Evolutionary conservation across 139 green algal genomes (phyloP).

Genomic region (Chlamydomonas eustigma): DNA sequence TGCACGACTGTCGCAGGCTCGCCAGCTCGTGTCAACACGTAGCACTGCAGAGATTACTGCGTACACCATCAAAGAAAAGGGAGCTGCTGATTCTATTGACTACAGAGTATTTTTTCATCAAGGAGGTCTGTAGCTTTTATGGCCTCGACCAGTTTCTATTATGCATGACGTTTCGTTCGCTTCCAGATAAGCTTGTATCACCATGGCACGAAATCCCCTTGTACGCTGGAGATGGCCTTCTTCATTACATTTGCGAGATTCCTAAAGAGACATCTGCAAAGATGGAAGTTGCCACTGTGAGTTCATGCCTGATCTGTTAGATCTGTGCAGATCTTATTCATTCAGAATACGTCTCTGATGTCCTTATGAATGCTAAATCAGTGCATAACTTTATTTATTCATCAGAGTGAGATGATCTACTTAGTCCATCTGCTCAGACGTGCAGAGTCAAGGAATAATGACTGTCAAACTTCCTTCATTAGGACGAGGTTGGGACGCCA

Average conservation of each 20-base stretch:
- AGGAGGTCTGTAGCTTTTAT: slow-evolving; percentile 33
- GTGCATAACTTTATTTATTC: too few relatives aligned
- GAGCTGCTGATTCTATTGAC: slow-evolving; percentile 2
- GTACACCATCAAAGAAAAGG: slow-evolving; percentile 17
- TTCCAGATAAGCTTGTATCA: slow-evolving; percentile 58
- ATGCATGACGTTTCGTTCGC: too few relatives aligned
- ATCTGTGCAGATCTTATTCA: neutral
- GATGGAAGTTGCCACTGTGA: slow-evolving; percentile 95
- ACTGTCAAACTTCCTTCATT: too few relatives aligned
- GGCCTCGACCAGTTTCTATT: neutral
- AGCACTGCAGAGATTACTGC: slow-evolving; percentile 10
- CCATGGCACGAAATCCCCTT: slow-evolving; percentile 98
- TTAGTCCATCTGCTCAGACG: too few relatives aligned
- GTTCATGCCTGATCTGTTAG: slow-evolving; percentile 11
- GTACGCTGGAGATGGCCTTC: slow-evolving; percentile 70
- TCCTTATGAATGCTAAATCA: neutral
- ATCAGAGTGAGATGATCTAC: too few relatives aligned
- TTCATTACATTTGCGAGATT: slow-evolving; percentile 99
- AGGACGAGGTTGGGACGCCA: slow-evolving; percentile 89
- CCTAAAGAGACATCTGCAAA: slow-evolving; percentile 97
- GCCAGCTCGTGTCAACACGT: neutral
- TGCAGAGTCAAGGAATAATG: too few relatives aligned
- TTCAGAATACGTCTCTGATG: neutral
- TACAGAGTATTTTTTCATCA: slow-evolving; percentile 79
- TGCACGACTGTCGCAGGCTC: neutral